These are phyloP conservation scores for Mycena chlorophos DNA, from an alignment of 768 basidiomycete genomes.

Conservation along the genomic window DNA sequence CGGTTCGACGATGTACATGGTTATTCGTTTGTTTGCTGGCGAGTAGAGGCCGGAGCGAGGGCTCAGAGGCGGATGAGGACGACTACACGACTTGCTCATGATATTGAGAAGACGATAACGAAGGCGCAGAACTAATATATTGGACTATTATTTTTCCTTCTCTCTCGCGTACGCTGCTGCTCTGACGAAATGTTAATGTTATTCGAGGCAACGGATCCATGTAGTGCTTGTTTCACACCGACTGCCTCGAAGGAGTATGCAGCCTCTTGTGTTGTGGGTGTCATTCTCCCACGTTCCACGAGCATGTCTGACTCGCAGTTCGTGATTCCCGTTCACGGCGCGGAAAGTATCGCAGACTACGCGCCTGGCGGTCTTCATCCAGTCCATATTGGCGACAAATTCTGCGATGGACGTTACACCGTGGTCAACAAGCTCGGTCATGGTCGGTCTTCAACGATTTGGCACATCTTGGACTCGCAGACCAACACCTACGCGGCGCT, in stretches of 20 bases:
- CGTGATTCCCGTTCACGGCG: background rate
- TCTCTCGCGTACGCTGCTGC: too few relatives aligned
- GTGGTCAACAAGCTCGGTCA: conserved; percentile 52
- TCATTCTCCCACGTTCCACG: too few relatives aligned
- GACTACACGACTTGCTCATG: background rate
- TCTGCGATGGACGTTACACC: conserved; percentile 43
- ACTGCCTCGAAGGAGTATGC: too few relatives aligned
- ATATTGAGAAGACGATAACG: background rate
- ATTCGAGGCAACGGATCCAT: too few relatives aligned
- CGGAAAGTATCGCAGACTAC: background rate
- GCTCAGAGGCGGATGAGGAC: background rate
- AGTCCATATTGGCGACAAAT: conserved; percentile 41
- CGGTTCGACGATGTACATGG: conserved; percentile 79
- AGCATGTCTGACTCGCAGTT: too few relatives aligned
- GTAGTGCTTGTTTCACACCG: too few relatives aligned
- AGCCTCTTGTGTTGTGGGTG: too few relatives aligned
- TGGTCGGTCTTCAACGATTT: conserved; percentile 44
- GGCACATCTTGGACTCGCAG: conserved; percentile 38
- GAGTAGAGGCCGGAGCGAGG: conserved; percentile 49
- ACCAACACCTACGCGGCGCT: background rate
- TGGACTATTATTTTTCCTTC: background rate
- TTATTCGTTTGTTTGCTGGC: conserved; percentile 85
- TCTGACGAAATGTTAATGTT: background rate
- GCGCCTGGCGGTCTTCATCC: conserved; percentile 31
- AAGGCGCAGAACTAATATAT: background rate